Conservation (phyloP, 768 basidiomycete species). For the Naganishia friedmannii region DNA sequence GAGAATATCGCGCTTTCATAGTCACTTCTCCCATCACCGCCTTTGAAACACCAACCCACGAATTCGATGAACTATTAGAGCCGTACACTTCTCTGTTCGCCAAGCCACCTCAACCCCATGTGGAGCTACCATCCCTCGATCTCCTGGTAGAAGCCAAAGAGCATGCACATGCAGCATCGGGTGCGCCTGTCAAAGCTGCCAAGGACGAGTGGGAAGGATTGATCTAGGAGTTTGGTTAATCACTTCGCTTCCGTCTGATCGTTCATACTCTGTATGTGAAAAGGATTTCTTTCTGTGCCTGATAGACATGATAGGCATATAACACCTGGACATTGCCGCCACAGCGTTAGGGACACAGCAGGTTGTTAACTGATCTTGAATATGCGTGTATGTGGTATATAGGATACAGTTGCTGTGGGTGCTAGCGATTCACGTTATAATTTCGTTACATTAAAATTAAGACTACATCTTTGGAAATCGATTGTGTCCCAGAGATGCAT, state of each 20-base stretch:
- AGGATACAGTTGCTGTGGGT: conserved; percentile 1
- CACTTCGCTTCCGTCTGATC: not conserved
- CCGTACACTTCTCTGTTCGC: conserved; percentile 47
- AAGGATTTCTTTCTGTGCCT: not conserved
- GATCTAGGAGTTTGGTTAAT: conserved; percentile 30
- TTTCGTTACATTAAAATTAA: not conserved
- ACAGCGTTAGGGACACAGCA: not conserved
- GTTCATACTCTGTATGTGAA: not conserved
- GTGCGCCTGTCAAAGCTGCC: not conserved
- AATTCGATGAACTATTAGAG: conserved; percentile 47
- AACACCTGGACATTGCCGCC: not conserved
- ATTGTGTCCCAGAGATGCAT: too few relatives aligned
- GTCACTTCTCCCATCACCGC: conserved; percentile 25
- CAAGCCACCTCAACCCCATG: conserved; percentile 36
- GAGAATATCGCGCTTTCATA: not conserved
- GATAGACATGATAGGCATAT: not conserved
- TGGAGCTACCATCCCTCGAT: conserved; percentile 35
- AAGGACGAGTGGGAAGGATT: conserved; percentile 50
- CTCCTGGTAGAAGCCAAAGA: conserved; percentile 35
- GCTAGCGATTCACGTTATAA: not conserved
- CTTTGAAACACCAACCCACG: conserved; percentile 26
- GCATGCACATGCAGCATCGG: conserved; percentile 19
- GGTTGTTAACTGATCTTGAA: not conserved
- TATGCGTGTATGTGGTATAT: conserved; percentile 5
- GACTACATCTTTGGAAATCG: not conserved